Conservation (phyloP, 2,329 filamentous ascomycete species). For the Leptoxyphium fumago region DNA sequence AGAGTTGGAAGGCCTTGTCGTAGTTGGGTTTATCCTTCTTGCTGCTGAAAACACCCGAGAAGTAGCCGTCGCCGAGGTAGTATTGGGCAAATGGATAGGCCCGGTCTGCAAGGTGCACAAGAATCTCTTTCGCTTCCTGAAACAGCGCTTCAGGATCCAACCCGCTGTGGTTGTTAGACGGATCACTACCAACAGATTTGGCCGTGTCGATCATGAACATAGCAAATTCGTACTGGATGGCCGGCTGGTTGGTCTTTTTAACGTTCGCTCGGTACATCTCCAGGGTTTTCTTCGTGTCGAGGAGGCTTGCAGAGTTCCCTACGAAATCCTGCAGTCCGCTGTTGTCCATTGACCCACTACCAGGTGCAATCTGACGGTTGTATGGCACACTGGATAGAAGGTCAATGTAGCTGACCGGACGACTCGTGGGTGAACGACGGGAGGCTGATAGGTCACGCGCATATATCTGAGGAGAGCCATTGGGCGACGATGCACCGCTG, state of each 20-base stretch:
- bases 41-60: constrained; percentile 89
- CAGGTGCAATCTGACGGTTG: constrained; percentile 58
- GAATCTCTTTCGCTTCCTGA: constrained; percentile 74
- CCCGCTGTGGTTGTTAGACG: constrained; percentile 14
- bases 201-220: constrained; percentile 85
- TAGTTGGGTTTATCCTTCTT: constrained; percentile 73
- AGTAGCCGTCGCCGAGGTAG: constrained; percentile 87
- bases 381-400: constrained; percentile 53
- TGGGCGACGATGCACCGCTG: constrained; percentile 18
- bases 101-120: constrained; percentile 71
- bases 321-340: constrained; percentile 62
- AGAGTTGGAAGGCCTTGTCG: constrained; percentile 80
- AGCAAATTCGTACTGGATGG: constrained; percentile 91
- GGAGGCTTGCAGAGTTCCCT: constrained; percentile 77
- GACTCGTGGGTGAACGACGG: constrained; percentile 41
- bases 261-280: constrained; percentile 97
- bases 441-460: constrained; percentile 37
- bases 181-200: constrained; percentile 50
- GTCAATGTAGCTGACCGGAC: constrained; percentile 47
- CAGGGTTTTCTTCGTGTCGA: constrained; percentile 83
- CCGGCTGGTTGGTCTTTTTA: constrained; percentile 85
- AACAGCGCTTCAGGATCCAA: constrained; percentile 47
- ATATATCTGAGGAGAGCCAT: constrained; percentile 26
- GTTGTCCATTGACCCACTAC: constrained; percentile 54
- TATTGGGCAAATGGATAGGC: constrained; percentile 97